Percentiles rank a stretch among this genome's conserved stretches.
Conservation (phyloP, 495 filamentous ascomycete species). For the Peziza echinospora region DNA sequence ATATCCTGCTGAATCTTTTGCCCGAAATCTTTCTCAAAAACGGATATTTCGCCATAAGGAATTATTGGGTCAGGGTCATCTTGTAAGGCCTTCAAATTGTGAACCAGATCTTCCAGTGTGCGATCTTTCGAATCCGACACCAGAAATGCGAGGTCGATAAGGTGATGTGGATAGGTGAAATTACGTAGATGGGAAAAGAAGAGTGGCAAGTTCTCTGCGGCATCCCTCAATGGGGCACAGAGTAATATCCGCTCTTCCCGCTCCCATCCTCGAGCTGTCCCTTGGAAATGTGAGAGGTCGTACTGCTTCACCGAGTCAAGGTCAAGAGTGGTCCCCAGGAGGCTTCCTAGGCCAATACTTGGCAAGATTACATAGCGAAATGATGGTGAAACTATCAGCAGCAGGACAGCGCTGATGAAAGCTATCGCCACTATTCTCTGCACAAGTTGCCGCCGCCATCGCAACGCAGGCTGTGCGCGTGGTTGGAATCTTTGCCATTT, state of each 20-base stretch:
- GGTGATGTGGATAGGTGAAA: constrained; percentile 89
- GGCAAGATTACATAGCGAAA: constrained; percentile 49
- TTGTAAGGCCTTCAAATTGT: constrained; percentile 62
- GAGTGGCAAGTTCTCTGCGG: constrained; percentile 83
- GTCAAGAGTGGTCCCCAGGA: constrained; percentile 50
- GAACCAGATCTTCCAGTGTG: constrained; percentile 53
- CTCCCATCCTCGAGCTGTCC: constrained; percentile 80
- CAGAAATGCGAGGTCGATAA: constrained; percentile 90
- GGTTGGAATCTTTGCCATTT: constrained; percentile 53
- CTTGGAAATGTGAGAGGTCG: constrained; percentile 76
- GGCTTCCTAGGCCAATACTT: constrained; percentile 48
- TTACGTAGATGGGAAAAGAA: constrained; percentile 93
- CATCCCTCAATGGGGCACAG: constrained; percentile 86
- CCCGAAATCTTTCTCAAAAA: constrained; percentile 98
- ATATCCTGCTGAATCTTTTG: constrained; percentile 97
- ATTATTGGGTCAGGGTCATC: constrained; percentile 49
- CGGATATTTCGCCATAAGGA: constrained; percentile 88
- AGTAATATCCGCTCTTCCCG: constrained; percentile 84
- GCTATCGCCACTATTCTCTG: constrained; percentile 36
- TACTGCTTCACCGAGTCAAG: constrained; percentile 92
- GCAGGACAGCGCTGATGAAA: constrained; percentile 25
- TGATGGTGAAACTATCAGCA: constrained; percentile 40
- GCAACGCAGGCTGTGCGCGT: constrained; percentile 48
- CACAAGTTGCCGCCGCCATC: constrained; percentile 53
- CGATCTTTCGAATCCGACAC: constrained; percentile 94